A percentile compares a stretch with the other conserved stretches of the same genome.
Conservation (phyloP, 164 flowering plant species). For the Vitis cinerea region DNA sequence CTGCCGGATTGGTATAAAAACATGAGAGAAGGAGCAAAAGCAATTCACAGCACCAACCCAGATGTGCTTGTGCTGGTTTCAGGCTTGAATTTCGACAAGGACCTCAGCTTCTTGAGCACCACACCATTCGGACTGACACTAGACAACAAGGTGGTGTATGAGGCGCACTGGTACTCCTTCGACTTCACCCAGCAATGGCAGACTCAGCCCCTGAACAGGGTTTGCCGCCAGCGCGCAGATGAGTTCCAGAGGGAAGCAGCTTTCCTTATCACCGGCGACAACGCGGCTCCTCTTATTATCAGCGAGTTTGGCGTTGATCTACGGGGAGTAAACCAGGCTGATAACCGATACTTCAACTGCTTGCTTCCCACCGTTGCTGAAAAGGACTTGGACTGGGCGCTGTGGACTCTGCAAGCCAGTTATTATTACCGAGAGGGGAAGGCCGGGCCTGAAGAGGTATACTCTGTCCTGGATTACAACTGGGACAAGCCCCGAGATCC, state of each 20-base stretch:
- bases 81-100: conserved; percentile 36
- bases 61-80: conserved; percentile 44
- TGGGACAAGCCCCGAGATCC: conserved; percentile 41
- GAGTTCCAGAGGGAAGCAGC: conserved; percentile 17
- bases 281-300: conserved; percentile 40
- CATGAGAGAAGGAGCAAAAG: conserved; percentile 26
- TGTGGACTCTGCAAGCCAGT: conserved; percentile 58
- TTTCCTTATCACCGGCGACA: conserved; percentile 26
- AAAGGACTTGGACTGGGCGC: conserved; percentile 52
- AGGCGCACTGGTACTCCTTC: conserved; percentile 52
- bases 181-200: conserved; percentile 16
- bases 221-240: conserved; percentile 16
- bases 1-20: conserved; percentile 29
- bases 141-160: conserved; percentile 40
- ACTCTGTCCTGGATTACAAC: conserved; percentile 30
- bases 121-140: conserved; percentile 19
- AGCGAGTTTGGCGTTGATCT: conserved; percentile 58
- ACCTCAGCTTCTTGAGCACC: conserved; percentile 29
- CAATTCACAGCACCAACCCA: conserved; percentile 38
- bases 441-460: conserved; percentile 31
- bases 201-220: conserved; percentile 21
- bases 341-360: conserved; percentile 46
- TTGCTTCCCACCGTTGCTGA: conserved; percentile 30
- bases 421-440: conserved; percentile 36
- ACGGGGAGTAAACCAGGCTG: conserved; percentile 28